Evolutionary conservation across 2,329 filamentous ascomycete species (phyloP).

Genomic region (Leptosphaerulina australis): DNA sequence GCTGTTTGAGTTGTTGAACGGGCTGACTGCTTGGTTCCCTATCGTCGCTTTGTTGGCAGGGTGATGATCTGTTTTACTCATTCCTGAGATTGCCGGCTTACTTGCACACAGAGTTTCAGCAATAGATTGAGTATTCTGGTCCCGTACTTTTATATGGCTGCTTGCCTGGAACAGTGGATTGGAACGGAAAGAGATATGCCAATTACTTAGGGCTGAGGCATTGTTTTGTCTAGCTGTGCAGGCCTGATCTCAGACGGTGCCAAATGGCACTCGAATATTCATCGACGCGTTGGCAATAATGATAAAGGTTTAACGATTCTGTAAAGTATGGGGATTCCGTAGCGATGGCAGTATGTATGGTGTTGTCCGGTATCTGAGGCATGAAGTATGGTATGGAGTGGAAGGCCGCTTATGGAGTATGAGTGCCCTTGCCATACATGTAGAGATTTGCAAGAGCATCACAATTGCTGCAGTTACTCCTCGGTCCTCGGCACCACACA

Average conservation of each 20-base stretch:
- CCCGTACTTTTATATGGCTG: background rate
- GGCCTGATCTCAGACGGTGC: background rate
- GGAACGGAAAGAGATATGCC: background rate
- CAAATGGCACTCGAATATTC: background rate
- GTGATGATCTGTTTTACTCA: background rate
- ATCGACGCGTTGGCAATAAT: background rate
- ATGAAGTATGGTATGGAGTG: background rate
- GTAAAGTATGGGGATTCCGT: background rate
- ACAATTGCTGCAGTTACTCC: too few relatives aligned
- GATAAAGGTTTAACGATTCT: background rate
- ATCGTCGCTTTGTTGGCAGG: background rate
- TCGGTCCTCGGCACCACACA: background rate
- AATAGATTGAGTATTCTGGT: too few relatives aligned
- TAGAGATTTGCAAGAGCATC: too few relatives aligned
- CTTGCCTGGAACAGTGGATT: background rate
- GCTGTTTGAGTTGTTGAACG: background rate
- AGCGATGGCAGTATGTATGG: background rate
- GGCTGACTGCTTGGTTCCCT: background rate
- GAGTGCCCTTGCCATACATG: background rate
- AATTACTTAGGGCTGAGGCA: background rate
- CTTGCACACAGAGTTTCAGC: too few relatives aligned
- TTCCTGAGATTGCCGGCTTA: too few relatives aligned
- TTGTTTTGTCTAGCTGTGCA: background rate
- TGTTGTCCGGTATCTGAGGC: background rate
- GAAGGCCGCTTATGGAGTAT: background rate